Evolutionary conservation across 2,329 filamentous ascomycete genomes (phyloP), one percentile per base, ranked within the genome.

Genomic region (Scedosporium aurantiacum): DNA sequence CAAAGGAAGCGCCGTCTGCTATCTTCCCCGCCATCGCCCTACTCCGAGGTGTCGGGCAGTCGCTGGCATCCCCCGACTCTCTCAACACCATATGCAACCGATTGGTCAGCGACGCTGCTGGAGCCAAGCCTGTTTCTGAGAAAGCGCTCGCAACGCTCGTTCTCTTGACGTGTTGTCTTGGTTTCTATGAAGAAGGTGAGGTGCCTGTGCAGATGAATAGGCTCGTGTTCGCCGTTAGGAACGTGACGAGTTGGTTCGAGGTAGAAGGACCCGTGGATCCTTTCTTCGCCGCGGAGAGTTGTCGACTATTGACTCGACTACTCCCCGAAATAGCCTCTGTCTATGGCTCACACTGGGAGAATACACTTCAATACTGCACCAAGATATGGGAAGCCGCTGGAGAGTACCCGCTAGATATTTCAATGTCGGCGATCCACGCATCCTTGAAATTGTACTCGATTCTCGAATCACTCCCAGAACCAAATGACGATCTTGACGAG

Each of bases 311-410:
- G 60, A 75, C 82, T 1, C 74, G 77, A 3, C 75, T 96, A 3
- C 73, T 97, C 0, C 89, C 90, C 1, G 82, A 82, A 47, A 87
- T 97, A 67, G 82, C 84, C 63, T 88, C 91, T 56, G 85, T 96
- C 1, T 97, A 96, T 67, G 94, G 93, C 0, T 84, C 89, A 0
- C 90, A 96, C 69, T 99, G 94, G 94, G 82, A 86, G 58, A 82
- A 82, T 57, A 73, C 81, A 0, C 73, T 91, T 18, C 77, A 82
- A 40, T 82, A 84, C 47, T 82, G 87, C 63, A 74, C 80, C 10
- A 72, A 75, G 6, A 73, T 85, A 0, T 89, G 87, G 85, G 74
- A 76, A 2, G 75, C 76, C 3, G 78, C 75, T 0, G 70, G 70
- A 10, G 71, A 72, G 1, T 75, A 78, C 5, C 64, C 72, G 1